These are phyloP conservation scores for Ascoidea tarda DNA, from an alignment of 805 yeast species.

Conservation along the genomic window DNA sequence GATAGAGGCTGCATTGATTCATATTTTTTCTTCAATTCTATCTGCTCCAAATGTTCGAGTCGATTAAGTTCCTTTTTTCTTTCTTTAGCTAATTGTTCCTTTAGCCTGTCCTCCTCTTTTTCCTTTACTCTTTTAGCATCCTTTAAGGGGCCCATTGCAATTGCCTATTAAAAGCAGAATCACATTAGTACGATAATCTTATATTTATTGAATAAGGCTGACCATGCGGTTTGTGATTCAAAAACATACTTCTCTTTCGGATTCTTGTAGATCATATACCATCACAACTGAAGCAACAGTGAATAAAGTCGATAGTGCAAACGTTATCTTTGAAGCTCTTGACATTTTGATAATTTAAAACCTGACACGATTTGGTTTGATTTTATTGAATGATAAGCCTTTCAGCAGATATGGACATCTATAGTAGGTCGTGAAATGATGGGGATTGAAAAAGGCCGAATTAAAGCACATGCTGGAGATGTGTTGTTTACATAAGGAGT, in stretches of 20 bases:
- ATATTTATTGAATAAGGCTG: too few species aligned
- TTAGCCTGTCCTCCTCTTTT: constrained; percentile 21
- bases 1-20: constrained; percentile 50
- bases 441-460: too few species aligned
- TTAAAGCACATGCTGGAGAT: too few species aligned
- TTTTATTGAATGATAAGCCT: too few species aligned
- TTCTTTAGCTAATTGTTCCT: constrained; percentile 23
- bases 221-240: too few species aligned
- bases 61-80: constrained; percentile 37
- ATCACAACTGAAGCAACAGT: constrained; percentile 49
- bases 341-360: constrained; percentile 35
- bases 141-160: constrained; percentile 74
- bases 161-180: constrained; percentile 22
- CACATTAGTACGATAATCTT: too few species aligned
- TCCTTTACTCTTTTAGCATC: constrained; percentile 55
- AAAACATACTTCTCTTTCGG: constrained; percentile 44
- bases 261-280: constrained; percentile 56
- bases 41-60: constrained; percentile 53
- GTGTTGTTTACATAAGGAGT: too few species aligned
- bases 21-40: constrained; percentile 39
- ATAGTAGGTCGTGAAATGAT: too few species aligned
- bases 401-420: too few species aligned
- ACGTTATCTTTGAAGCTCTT: constrained; percentile 63
- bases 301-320: constrained; percentile 39
- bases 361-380: too few species aligned